Evolutionary conservation across 108 stramenopile species (phyloP), one percentile per base, ranked within the genome.

Genomic region (Asterionellopsis glacialis): DNA sequence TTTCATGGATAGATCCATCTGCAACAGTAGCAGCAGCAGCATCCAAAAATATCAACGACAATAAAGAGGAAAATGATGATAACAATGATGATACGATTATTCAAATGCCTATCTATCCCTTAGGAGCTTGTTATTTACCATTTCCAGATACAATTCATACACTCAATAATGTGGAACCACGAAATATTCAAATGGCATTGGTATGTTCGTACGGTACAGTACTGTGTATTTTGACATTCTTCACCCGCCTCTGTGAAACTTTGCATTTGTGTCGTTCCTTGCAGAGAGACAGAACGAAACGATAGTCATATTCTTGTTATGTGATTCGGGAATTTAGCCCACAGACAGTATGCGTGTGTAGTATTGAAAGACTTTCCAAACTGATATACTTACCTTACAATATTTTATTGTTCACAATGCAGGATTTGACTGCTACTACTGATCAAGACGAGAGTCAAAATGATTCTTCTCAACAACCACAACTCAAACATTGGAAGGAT

Each of bases 131-230:
- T 1, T 79, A 90, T 68, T 47, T 86, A 16, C 88, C 88, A 0
- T 62, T 41, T 27, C 55, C 64, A 0, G 51, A 42, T 16, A 69
- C 54, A 13, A 45, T 60, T 6, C 76, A 90, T 41, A 77, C 74
- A 28, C 61, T 89, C 15, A 79, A 76, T 69, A 89, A 89, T 61
- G 75, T 81, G 50, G 84, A 90, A 65, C 82, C 81, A 49, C 67
- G 73, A 57, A 90, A 90, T 68, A 57, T 90, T 6, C 69, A 85
- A 60, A 90, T 90, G 88, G 73, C 83, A 39, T 58, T 47, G 65
- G 47, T 48, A 48, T 9, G 47, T 19, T n/a, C n/a, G n/a, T n/a
- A n/a, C n/a, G n/a, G n/a, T n/a, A n/a, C n/a, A n/a, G n/a, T n/a
- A n/a, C 43, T 14, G 43, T 44, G 43, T 44, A 44, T 44, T 44